Evolutionary conservation across 176 grass and related monocot genomes (phyloP).

Genomic region (Triticum aestivum): IWGSC_CS_RefSeq_v2.1 NC_057795.1:551813421-551813920

Average conservation of each 20-base stretch:
- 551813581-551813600: constrained; percentile 52
- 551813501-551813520: constrained; percentile 30
- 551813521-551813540: constrained; percentile 56
- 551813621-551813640: not conserved
- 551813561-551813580: constrained; percentile 77
- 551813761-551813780: constrained; percentile 36
- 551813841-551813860: constrained; percentile 74
- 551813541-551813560: constrained; percentile 61
- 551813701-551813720: constrained; percentile 21
- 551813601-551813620: not conserved
- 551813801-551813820: constrained; percentile 68
- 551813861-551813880: constrained; percentile 54
- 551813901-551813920: not conserved
- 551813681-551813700: not conserved
- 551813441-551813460: constrained; percentile 53
- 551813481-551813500: constrained; percentile 61
- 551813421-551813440: constrained; percentile 55
- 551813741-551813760: constrained; percentile 18
- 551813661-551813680: not conserved
- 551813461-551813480: constrained; percentile 66
- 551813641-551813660: not conserved
- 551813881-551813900: not conserved
- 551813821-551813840: constrained; percentile 73
- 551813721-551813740: constrained; percentile 49
- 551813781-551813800: constrained; percentile 76